phyloP scores from a whole-genome alignment of 441 rosid species.

The Capsella rubella region DNA sequence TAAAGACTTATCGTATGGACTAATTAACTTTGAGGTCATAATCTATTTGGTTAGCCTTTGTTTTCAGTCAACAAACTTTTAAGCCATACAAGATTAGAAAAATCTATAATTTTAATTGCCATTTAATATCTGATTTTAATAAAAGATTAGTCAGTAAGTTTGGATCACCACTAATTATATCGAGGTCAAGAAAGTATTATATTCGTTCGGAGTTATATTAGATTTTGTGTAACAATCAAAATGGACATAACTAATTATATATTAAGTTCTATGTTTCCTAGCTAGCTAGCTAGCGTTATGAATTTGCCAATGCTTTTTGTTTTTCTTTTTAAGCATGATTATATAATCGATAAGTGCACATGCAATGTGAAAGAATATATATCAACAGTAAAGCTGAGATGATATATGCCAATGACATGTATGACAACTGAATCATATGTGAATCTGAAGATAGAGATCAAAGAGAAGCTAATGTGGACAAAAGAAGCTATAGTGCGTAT shows the following conservation, averaged over 20 bases:
- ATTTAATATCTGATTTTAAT: not conserved
- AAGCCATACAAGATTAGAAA: no score
- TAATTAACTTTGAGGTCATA: conserved; percentile 13
- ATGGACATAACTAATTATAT: not conserved
- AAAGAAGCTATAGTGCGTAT: not conserved
- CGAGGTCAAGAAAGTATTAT: not conserved
- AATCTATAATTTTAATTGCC: no score
- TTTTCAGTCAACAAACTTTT: conserved; percentile 30
- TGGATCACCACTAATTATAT: not conserved
- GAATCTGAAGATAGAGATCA: conserved; percentile 8
- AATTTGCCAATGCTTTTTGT: not conserved
- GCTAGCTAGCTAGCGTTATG: not conserved
- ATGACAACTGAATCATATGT: not conserved
- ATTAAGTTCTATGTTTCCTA: no score
- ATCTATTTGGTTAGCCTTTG: conserved; percentile 34
- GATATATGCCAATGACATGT: not conserved
- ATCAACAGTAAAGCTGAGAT: not conserved
- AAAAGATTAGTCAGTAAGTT: not conserved
- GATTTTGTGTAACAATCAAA: not conserved
- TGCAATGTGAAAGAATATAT: not conserved
- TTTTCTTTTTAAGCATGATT: not conserved
- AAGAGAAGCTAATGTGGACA: conserved; percentile 1
- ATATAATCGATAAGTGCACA: not conserved
- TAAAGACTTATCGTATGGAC: not conserved
- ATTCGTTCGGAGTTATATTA: not conserved